Evolutionary conservation across 352 stramenopile genomes (phyloP).

Genomic region (Globisporangium camurandrum): DNA sequence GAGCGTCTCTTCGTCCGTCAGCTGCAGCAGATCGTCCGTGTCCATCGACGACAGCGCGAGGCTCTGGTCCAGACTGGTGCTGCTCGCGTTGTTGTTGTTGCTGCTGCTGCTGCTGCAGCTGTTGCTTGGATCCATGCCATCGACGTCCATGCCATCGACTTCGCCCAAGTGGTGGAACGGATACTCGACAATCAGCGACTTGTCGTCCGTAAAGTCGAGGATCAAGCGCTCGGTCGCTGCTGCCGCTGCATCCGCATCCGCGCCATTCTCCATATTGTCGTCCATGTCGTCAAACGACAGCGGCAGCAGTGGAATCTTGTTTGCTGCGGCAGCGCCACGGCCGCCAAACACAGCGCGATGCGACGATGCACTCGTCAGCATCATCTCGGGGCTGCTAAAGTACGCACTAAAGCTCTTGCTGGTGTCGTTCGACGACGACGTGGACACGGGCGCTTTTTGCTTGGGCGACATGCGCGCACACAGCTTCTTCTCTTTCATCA

Average conservation of each 20-base stretch:
- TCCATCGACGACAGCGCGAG: constrained; percentile 49
- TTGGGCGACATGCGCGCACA: constrained; percentile 63
- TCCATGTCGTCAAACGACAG: constrained; percentile 48
- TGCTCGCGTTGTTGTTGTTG: constrained; percentile 11
- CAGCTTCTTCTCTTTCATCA: constrained; percentile 53
- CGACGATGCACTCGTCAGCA: constrained; percentile 11
- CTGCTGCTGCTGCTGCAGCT: no score
- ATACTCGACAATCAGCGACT: constrained; percentile 50
- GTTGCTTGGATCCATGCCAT: no score
- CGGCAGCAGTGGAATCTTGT: constrained; percentile 23
- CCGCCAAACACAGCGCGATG: constrained; percentile 22
- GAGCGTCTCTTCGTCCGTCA: constrained; percentile 69
- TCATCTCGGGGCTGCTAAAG: constrained; percentile 17
- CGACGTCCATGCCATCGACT: no score
- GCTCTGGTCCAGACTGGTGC: constrained; percentile 57
- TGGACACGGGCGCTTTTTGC: constrained; percentile 42
- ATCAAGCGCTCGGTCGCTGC: constrained; percentile 41
- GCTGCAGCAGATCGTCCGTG: constrained; percentile 71
- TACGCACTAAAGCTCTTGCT: constrained; percentile 33
- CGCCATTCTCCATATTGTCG: no score
- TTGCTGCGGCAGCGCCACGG: constrained; percentile 8
- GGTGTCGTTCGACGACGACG: no score
- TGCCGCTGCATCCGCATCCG: no score
- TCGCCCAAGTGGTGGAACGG: constrained; percentile 37
- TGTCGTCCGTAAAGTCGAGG: constrained; percentile 75